These are phyloP conservation scores for Teunomyces atbi DNA, from an alignment of 805 yeast genomes.

Conservation along the genomic window DNA sequence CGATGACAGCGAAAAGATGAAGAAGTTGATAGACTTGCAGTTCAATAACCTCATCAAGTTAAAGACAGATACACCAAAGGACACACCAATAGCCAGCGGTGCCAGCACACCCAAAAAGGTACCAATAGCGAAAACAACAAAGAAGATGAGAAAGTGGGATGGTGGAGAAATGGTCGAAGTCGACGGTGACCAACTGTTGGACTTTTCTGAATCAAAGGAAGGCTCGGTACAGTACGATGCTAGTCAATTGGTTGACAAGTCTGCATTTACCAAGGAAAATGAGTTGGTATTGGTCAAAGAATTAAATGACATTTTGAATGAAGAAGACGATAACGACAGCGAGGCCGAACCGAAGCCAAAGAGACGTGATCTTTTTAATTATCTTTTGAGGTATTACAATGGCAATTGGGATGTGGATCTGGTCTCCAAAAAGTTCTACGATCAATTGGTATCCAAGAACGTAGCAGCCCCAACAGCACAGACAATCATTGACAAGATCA, in stretches of 20 bases:
- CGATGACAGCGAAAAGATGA: conserved; percentile 24
- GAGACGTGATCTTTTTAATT: conserved; percentile 29
- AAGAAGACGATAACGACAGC: conserved; percentile 28
- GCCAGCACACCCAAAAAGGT: conserved; percentile 7
- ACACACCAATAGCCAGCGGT: conserved; percentile 3
- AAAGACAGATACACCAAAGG: conserved; percentile 7
- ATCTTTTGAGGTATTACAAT: conserved; percentile 38
- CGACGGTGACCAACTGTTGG: conserved; percentile 22
- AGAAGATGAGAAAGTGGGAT: conserved; percentile 46
- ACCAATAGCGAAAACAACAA: conserved; percentile 15
- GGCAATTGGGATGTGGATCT: conserved; percentile 51
- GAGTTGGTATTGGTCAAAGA: conserved; percentile 42
- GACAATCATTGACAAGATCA: conserved; percentile 66
- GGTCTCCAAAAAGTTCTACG: conserved; percentile 63
- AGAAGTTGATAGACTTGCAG: conserved; percentile 36
- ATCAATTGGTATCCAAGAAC: conserved; percentile 79
- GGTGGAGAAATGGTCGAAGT: conserved; percentile 36
- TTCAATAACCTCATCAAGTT: conserved; percentile 37
- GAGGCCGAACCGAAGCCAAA: conserved; percentile 13
- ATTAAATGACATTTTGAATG: conserved; percentile 37
- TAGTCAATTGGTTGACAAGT: conserved; percentile 19
- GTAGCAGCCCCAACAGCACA: conserved; percentile 89
- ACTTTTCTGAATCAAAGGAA: conserved; percentile 29
- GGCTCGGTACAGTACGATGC: conserved; percentile 4
- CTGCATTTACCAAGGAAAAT: conserved; percentile 37